phyloP scores from a whole-genome alignment of 768 basidiomycete species.

The Leccinum barrowsii region DNA sequence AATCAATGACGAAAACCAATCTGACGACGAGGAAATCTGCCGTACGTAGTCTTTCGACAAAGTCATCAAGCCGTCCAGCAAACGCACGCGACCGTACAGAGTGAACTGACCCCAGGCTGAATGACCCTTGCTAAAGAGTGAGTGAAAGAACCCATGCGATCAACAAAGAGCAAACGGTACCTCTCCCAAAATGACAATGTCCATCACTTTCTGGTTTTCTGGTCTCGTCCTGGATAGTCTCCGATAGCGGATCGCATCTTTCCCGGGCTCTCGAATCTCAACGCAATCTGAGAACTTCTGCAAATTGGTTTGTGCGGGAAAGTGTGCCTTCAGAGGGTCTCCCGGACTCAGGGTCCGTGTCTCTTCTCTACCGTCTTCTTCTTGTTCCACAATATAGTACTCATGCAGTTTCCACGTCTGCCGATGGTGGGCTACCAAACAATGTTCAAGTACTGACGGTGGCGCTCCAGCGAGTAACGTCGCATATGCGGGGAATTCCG shows the following conservation, averaged over 20 bases:
- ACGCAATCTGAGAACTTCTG: constrained; percentile 47
- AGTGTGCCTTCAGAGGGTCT: constrained; percentile 58
- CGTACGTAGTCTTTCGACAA: constrained; percentile 83
- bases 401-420: constrained; percentile 90
- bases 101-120: constrained; percentile 90
- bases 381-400: constrained; percentile 52
- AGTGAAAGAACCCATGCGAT: constrained; percentile 13
- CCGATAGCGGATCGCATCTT: constrained; percentile 28
- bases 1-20: constrained; percentile 1
- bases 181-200: constrained; percentile 74
- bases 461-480: constrained; percentile 66
- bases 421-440: constrained; percentile 75
- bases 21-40: constrained; percentile 1
- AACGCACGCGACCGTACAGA: constrained; percentile 73
- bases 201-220: constrained; percentile 34
- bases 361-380: constrained; percentile 10
- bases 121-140: constrained; percentile 59
- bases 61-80: constrained; percentile 77
- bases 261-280: constrained; percentile 44
- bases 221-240: constrained; percentile 24
- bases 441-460: constrained; percentile 65
- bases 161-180: constrained; percentile 32
- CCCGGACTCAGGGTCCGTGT: constrained; percentile 46
- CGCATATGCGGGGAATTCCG: constrained; percentile 82
- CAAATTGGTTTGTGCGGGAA: constrained; percentile 52